These are phyloP conservation scores for Pestalotiopsis sp. DNA, from an alignment of 2,329 filamentous ascomycete species.

Conservation along the genomic window DNA sequence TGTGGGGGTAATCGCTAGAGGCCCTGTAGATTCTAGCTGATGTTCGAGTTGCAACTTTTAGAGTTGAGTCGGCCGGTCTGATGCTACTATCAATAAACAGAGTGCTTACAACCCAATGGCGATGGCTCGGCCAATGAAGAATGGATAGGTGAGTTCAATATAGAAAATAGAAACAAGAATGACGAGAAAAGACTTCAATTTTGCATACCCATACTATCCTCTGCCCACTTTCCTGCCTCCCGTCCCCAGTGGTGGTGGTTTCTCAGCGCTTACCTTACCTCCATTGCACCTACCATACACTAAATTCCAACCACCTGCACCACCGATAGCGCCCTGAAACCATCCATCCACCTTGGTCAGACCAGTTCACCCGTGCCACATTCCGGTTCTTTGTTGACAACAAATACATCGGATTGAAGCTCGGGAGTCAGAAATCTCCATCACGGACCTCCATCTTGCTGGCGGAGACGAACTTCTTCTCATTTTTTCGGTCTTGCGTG, in stretches of 20 bases:
- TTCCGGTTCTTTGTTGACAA: background rate
- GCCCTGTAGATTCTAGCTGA: no score
- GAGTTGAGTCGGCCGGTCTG: background rate
- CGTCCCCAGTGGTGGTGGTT: no score
- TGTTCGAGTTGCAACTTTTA: background rate
- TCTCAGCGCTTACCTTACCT: background rate
- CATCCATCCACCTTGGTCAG: background rate
- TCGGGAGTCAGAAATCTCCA: no score
- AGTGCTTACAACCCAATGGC: background rate
- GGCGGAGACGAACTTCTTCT: no score
- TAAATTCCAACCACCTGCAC: background rate
- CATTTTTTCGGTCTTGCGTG: no score
- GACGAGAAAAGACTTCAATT: background rate
- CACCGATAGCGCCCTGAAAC: background rate
- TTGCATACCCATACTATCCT: background rate
- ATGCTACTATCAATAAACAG: background rate
- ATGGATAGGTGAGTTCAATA: no score
- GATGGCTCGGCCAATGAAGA: background rate
- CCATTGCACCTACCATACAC: background rate
- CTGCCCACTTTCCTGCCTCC: background rate
- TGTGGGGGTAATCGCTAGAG: no score
- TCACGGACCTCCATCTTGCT: no score
- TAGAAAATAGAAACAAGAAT: background rate
- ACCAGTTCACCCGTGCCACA: background rate
- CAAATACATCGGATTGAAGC: background rate